These are phyloP conservation scores for Coemansia sp. DNA, from an alignment of 192 early-diverging fungal species.

Conservation along the genomic window DNA sequence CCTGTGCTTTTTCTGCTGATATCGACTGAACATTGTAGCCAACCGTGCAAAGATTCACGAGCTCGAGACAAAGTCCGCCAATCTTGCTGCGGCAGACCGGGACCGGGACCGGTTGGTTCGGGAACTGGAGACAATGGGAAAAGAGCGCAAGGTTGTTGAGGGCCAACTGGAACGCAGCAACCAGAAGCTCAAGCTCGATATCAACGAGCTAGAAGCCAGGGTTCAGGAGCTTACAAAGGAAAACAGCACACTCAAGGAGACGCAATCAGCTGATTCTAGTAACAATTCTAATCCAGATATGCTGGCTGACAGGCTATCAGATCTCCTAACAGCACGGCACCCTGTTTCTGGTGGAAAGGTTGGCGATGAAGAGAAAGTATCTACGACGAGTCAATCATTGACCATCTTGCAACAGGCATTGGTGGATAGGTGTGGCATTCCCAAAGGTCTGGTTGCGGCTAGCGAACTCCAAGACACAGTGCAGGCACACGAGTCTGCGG, in stretches of 20 bases:
- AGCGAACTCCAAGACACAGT: slow-evolving; percentile 21
- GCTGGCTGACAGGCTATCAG: slow-evolving; percentile 15
- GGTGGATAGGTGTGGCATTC: slow-evolving; percentile 20
- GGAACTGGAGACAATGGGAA: slow-evolving; percentile 28
- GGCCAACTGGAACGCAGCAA: slow-evolving; percentile 44
- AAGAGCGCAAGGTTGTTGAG: slow-evolving; percentile 43
- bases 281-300: slow-evolving; percentile 10
- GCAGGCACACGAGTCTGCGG: slow-evolving; percentile 11
- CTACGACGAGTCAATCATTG: neutral
- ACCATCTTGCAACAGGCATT: slow-evolving; percentile 6
- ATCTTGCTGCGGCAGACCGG: slow-evolving; percentile 3
- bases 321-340: neutral
- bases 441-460: slow-evolving; percentile 24
- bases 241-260: too few species aligned
- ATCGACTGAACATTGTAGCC: slow-evolving; percentile 2
- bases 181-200: slow-evolving; percentile 41
- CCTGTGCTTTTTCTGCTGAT: neutral
- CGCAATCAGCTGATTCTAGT: neutral
- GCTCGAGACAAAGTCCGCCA: slow-evolving; percentile 17
- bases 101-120: slow-evolving; percentile 10
- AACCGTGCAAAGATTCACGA: slow-evolving; percentile 36
- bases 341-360: neutral
- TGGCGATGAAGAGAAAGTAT: neutral
- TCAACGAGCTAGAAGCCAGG: slow-evolving; percentile 12
- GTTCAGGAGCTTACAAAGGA: slow-evolving; percentile 8